Base-by-base conservation (phyloP, 352 stramenopile species). In the Phytophthora kernoviae region DNA sequence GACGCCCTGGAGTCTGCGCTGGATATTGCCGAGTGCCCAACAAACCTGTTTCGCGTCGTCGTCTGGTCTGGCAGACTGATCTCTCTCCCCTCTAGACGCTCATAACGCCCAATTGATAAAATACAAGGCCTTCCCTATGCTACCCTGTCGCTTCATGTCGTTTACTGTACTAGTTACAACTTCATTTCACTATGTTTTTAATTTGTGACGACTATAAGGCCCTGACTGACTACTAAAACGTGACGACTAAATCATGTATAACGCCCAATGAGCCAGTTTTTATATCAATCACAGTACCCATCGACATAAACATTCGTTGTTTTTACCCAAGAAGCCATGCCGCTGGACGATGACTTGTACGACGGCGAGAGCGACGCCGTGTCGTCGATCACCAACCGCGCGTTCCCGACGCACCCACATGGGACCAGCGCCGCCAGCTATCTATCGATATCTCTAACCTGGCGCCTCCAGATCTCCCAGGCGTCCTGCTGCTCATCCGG, bases 401-500 rank as follows among this genome's bases (percentile, higher is more conserved):
- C 50, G 36, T 64, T 63, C 50, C 58, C 54, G 11, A 68, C 52
- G 53, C 56, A 65, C 22, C 87, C 18, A 81, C 70, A 10, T 95
- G 84, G 84, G 86, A 95, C 62, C 74, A 93, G 39, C 79, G 81
- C 5, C 77, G 82, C 0, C 69, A 73, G 11, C 61, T 95, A 17
- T 70, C 75, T 32, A 54, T 77, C 21, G 86, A 95, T 59, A 87
- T 95, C 26, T 74, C 70, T 5, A 80, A 87, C 27, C 70, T 95
- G 22, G 67, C 86, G 37, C 77, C 86, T 9, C 77, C 86, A 0
- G 86, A 95, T 39, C 49, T 89, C 14, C 57, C 84, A 0, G 84
- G 86, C 21, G 78, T 86, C 49, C 59, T 95, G 54, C 54, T 91
- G 36, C 58, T 93, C 15, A 75, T 87, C 43, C 72, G 81, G 54